Evolutionary conservation across 1,139 yeast genomes (phyloP), one percentile per base, ranked within the genome.

Genomic region (Debaryomyces subglobosus): DNA sequence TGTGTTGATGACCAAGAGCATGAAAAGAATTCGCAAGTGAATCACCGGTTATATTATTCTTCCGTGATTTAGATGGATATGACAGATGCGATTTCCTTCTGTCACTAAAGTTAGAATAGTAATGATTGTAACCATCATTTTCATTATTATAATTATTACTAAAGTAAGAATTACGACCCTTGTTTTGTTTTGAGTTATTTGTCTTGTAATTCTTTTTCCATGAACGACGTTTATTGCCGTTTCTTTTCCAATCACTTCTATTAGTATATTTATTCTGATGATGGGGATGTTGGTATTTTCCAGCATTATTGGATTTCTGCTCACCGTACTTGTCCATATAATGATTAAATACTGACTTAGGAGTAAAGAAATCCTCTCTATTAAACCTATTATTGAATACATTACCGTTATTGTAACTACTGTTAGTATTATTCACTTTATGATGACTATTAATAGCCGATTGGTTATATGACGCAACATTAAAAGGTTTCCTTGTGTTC

Each of bases 301-400:
- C 47, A 9, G 51, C 53, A 36, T 44, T 51, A 20, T 48, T 60
- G 46, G 52, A 62, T 50, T 64, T 58, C 54, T 69, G 63, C 52
- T 74, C 83, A 35, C 83, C 82, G 53, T 83, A 83, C 56, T 85
- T 86, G 56, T 82, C 89, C 86, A 86, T 79, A 60, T 85, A 86
- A 57, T 84, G 86, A 53, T 81, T 81, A 57, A 84, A 81, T 5
- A 84, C 86, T 23, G 91, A 83, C 51, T 86, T 87, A 1, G 95
- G 95, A 2, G 95, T 86, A 61, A 86, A 86, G 56, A 78, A 85
- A 60, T 86, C 92, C 55, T 84, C 86, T 50, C 92, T 75, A 57
- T 80, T 81, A 60, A 81, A 85, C 37, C 64, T 66, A 43, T 55
- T 61, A 52, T 65, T 69, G 27, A 70, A 67, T 24, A 45, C 44